phyloP scores from a whole-genome alignment of 2,329 filamentous ascomycete genomes.

The Massarina eburnea region DNA sequence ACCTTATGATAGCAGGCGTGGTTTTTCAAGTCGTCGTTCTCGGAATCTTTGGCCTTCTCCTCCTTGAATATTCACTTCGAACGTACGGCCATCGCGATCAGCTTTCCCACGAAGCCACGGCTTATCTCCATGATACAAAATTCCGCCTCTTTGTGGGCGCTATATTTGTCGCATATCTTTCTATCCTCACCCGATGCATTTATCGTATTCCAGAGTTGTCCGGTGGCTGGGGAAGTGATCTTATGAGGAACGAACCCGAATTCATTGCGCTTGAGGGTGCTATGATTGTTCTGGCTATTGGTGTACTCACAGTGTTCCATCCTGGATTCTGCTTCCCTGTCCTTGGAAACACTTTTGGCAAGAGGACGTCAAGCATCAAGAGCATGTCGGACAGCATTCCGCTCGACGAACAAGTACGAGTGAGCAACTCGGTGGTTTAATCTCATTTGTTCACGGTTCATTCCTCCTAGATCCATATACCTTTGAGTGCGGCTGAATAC shows the following conservation, averaged over 20 bases:
- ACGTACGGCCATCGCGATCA: constrained; percentile 30
- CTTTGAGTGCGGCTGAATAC: too few relatives aligned
- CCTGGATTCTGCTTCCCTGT: constrained; percentile 46
- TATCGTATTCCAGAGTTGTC: constrained; percentile 54
- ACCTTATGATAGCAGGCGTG: constrained; percentile 62
- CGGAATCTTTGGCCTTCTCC: constrained; percentile 49
- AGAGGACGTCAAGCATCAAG: neutral
- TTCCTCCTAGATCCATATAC: too few relatives aligned
- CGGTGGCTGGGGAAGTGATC: constrained; percentile 48
- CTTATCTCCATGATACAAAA: constrained; percentile 21
- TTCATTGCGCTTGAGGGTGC: constrained; percentile 57
- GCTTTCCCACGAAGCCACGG: constrained; percentile 20
- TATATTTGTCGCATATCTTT: constrained; percentile 46
- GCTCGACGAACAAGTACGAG: neutral
- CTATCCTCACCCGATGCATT: constrained; percentile 51
- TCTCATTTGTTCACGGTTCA: neutral
- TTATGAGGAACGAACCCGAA: constrained; percentile 52
- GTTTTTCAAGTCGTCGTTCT: constrained; percentile 59
- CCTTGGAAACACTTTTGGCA: constrained; percentile 11
- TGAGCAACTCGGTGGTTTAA: neutral
- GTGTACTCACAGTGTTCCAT: constrained; percentile 51
- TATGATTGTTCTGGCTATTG: constrained; percentile 54
- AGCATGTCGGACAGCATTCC: neutral
- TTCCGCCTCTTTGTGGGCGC: constrained; percentile 36
- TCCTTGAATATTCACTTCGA: constrained; percentile 40